phyloP scores from a whole-genome alignment of 345 rosid species.

The Aethionema arabicum region DNA sequence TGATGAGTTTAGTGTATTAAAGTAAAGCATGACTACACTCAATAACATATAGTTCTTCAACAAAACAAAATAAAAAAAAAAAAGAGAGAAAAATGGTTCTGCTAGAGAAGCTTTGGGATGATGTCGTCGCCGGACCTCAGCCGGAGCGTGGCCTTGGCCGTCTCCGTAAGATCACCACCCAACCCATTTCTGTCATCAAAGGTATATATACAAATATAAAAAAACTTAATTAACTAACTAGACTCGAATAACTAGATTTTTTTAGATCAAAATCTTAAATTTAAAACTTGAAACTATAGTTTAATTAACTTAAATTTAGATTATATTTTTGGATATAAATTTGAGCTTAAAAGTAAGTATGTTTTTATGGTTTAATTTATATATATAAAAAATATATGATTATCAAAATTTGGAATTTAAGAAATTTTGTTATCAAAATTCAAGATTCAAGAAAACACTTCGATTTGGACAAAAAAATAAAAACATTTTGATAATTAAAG shows the following conservation, averaged over 20 bases:
- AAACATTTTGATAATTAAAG: no score
- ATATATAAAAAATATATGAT: no score
- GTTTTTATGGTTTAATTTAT: no score
- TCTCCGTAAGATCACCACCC: constrained; percentile 68
- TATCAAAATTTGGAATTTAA: no score
- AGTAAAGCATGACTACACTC: constrained; percentile 2
- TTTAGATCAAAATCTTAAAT: neutral
- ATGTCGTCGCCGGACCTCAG: constrained; percentile 84
- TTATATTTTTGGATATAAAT: no score
- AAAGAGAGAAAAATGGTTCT: constrained; percentile 39
- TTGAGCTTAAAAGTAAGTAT: no score
- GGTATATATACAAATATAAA: constrained; percentile 34
- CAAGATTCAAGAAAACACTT: no score
- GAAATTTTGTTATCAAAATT: no score
- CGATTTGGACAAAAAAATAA: no score
- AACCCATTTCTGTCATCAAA: constrained; percentile 42
- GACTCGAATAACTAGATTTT: no score
- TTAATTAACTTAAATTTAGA: no score
- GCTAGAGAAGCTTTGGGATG: constrained; percentile 88
- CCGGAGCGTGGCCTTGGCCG: constrained; percentile 87
- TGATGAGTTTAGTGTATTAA: constrained; percentile 29
- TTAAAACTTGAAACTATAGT: no score
- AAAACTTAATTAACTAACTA: neutral
- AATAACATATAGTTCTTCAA: constrained; percentile 8
- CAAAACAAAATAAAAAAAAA: neutral